Conservation (phyloP, 306 rosid genomes). For the Canavalia gladiata region DNA sequence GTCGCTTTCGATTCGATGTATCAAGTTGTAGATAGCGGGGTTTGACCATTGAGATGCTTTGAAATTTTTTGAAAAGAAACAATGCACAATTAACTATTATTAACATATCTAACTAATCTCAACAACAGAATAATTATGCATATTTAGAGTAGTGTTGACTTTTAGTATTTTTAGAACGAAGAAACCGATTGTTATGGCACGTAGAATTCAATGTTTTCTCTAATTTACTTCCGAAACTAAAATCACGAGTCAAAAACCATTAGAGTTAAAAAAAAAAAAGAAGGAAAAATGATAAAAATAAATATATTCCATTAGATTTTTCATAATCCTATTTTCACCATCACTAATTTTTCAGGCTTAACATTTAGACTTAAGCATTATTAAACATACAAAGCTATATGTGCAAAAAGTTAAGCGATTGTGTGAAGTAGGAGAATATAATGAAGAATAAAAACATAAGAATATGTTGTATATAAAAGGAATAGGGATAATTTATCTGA, state of each 20-base stretch:
- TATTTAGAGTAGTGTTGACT: slow-evolving; percentile 28
- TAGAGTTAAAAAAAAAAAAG: background rate
- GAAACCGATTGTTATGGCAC: background rate
- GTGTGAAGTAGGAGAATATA: slow-evolving; percentile 29
- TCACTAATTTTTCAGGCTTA: background rate
- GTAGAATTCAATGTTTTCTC: background rate
- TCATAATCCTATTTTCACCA: background rate
- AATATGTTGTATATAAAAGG: slow-evolving; percentile 32
- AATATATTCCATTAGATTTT: background rate
- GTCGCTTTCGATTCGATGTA: background rate
- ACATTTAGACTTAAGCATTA: background rate
- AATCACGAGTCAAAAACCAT: background rate
- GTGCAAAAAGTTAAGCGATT: slow-evolving; percentile 25
- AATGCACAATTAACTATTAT: background rate
- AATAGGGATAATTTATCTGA: slow-evolving; percentile 29
- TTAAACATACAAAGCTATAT: background rate
- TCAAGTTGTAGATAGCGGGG: slow-evolving; percentile 13
- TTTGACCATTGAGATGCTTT: slow-evolving; percentile 23
- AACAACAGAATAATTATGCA: slow-evolving; percentile 12
- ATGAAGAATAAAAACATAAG: slow-evolving; percentile 25
- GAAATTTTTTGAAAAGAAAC: background rate
- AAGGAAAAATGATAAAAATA: background rate
- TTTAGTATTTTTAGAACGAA: slow-evolving; percentile 12
- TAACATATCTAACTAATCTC: background rate
- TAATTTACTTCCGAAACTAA: background rate